Evolutionary conservation across 345 rosid species (phyloP), one percentile per base, ranked within the genome.

Genomic region (Melaleuca quinquenervia): DNA sequence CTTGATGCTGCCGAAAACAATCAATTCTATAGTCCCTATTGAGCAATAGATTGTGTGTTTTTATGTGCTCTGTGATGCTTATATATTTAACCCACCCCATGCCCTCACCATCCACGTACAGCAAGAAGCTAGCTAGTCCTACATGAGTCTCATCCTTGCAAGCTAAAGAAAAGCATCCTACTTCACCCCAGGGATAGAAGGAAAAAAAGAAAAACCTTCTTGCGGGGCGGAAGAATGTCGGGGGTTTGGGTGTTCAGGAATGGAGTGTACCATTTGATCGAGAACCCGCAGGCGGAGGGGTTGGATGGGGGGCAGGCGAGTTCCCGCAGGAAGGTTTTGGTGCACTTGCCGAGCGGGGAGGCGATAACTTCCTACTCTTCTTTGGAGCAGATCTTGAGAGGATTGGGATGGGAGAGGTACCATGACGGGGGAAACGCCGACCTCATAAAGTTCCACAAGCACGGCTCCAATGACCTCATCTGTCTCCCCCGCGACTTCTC

Each of bases 401-500:
- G 89, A 36, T 91, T 95, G 53, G 99, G 99, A 7, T 96, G 99
- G 99, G 98, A 96, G 87, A 93, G 98, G 95, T 96, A 96, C 88
- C 90, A 95, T 50, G 89, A 88, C 49, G 88, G 89, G 7, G 93
- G 94, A 27, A 91, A 93, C 82, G 90, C 93, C 36, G 91, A 94
- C 78, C 92, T 95, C 51, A 85, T 93, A 70, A 98, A 93, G 48
- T 96, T 93, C 90, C 98, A 96, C 88, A 96, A 92, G 62, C 92
- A 50, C 84, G 89, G 96, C 48, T 95, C 98, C 82, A 92, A 91
- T 36, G 98, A 96, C 89, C 94, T 96, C 18, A 96, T 96, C 86
- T 95, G 96, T 54, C 96, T 96, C 53, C 98, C 99, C 1, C 90
- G 92, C 4, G 98, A 94, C 48, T 94, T 95, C 90, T 88, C 94